A percentile compares a stretch with the other conserved stretches of the same genome.
These are phyloP conservation scores for Citropsis articulata DNA, from an alignment of 345 rosid species.

Conservation along the genomic window DNA sequence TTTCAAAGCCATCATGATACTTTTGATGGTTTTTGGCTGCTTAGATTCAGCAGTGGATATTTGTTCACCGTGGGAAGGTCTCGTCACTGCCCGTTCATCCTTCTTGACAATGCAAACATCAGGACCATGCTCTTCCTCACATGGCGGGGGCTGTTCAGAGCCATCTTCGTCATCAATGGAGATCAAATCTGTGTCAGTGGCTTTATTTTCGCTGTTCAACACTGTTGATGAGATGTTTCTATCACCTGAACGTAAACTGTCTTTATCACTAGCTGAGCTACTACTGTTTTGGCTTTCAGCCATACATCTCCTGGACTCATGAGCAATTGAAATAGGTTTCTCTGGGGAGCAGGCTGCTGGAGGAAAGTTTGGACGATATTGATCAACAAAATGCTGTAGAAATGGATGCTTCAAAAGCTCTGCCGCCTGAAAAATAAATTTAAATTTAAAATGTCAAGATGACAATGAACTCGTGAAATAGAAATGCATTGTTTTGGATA, in stretches of 20 bases:
- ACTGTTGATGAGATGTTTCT: slow-evolving; percentile 32
- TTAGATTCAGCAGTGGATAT: slow-evolving; percentile 50
- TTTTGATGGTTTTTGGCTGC: slow-evolving; percentile 82
- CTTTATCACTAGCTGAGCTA: slow-evolving; percentile 76
- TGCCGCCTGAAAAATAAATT: slow-evolving; percentile 58
- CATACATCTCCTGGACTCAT: slow-evolving; percentile 54
- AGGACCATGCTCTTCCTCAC: slow-evolving; percentile 41
- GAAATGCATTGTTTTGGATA: slow-evolving; percentile 12
- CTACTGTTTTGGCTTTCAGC: slow-evolving; percentile 93
- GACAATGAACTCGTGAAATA: slow-evolving; percentile 15
- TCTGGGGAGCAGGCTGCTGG: slow-evolving; percentile 39
- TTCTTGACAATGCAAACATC: slow-evolving; percentile 36
- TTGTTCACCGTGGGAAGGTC: slow-evolving; percentile 42
- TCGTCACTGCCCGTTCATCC: slow-evolving; percentile 45
- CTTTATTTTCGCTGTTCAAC: slow-evolving; percentile 45
- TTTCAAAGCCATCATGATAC: slow-evolving; percentile 86
- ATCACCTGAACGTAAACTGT: slow-evolving; percentile 63
- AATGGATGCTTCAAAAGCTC: slow-evolving; percentile 97
- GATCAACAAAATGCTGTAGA: slow-evolving; percentile 87
- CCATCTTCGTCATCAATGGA: slow-evolving; percentile 67
- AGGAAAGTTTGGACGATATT: slow-evolving; percentile 61
- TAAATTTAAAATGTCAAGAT: slow-evolving; percentile 20
- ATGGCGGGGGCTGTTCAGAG: slow-evolving; percentile 40
- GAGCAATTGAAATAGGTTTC: slow-evolving; percentile 47
- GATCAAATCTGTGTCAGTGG: slow-evolving; percentile 47